Conservation (phyloP, 495 filamentous ascomycete genomes). For the Aspergillus asperescens region DNA sequence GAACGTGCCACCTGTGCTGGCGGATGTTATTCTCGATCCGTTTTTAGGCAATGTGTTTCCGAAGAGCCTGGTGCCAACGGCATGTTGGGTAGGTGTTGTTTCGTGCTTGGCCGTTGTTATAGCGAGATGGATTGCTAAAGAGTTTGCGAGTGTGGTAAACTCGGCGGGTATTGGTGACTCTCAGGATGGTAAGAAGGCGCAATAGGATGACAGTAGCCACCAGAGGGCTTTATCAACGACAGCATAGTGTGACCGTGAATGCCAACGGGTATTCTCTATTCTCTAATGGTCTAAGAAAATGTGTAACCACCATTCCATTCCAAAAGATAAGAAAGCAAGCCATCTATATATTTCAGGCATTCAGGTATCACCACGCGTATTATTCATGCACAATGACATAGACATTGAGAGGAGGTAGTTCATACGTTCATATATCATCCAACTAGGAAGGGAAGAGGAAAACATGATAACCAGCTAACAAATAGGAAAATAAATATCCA, state of each 20-base stretch:
- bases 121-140: constrained; percentile 26
- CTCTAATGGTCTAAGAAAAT: too few relatives aligned
- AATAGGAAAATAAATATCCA: not conserved
- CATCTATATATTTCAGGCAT: too few relatives aligned
- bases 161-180: not conserved
- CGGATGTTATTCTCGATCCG: constrained; percentile 87
- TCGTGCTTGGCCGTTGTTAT: constrained; percentile 47
- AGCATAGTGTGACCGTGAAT: too few relatives aligned
- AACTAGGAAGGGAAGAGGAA: not conserved
- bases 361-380: too few relatives aligned
- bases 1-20: constrained; percentile 64
- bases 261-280: too few relatives aligned
- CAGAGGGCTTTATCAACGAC: too few relatives aligned
- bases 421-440: not conserved
- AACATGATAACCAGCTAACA: not conserved
- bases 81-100: constrained; percentile 53
- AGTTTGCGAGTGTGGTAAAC: constrained; percentile 27
- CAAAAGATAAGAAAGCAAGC: not conserved
- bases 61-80: constrained; percentile 62
- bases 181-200: constrained; percentile 24
- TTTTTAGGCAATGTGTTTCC: constrained; percentile 70
- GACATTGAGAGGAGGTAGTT: not conserved
- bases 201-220: not conserved
- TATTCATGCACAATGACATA: not conserved
- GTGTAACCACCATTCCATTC: too few relatives aligned